These are phyloP conservation scores for Beauveria sp. DNA, from an alignment of 2,329 filamentous ascomycete species.

Conservation along the genomic window DNA sequence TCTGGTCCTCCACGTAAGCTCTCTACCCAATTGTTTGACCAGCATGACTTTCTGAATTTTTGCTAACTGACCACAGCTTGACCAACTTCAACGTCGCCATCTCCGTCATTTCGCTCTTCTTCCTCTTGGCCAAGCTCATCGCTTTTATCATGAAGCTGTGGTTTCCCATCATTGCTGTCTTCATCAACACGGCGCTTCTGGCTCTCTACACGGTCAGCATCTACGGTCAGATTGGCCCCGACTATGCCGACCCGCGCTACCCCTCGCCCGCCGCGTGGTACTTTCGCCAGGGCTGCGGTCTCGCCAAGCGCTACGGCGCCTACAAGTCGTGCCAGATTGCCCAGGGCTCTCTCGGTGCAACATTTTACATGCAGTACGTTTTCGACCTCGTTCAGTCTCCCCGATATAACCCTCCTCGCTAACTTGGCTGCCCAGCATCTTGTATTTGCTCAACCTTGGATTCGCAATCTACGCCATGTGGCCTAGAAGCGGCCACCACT, in stretches of 20 bases:
- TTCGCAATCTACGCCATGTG: conserved; percentile 52
- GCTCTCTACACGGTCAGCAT: conserved; percentile 59
- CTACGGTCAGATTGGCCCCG: conserved; percentile 65
- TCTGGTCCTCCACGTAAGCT: conserved; percentile 68
- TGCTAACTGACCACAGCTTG: conserved; percentile 40
- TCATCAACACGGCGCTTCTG: conserved; percentile 50
- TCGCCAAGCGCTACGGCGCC: conserved; percentile 46
- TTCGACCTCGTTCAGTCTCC: no score
- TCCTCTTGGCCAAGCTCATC: conserved; percentile 63
- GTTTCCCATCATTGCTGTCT: conserved; percentile 55
- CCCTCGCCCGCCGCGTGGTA: conserved; percentile 65
- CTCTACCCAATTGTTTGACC: neutral
- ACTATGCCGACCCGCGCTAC: conserved; percentile 58
- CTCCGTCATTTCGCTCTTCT: conserved; percentile 67
- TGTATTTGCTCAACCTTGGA: conserved; percentile 52
- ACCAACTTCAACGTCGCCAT: conserved; percentile 72
- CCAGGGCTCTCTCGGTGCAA: conserved; percentile 58
- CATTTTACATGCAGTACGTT: conserved; percentile 61
- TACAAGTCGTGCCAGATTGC: conserved; percentile 59
- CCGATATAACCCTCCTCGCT: neutral
- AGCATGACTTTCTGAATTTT: neutral
- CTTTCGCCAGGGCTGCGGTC: conserved; percentile 59
- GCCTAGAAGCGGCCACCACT: conserved; percentile 47
- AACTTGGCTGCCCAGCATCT: conserved; percentile 32
- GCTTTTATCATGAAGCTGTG: conserved; percentile 64